Evolutionary conservation across 2,329 filamentous ascomycete species (phyloP), one percentile per base, ranked within the genome.

Genomic region (Alternaria hordeiaustralica): DNA sequence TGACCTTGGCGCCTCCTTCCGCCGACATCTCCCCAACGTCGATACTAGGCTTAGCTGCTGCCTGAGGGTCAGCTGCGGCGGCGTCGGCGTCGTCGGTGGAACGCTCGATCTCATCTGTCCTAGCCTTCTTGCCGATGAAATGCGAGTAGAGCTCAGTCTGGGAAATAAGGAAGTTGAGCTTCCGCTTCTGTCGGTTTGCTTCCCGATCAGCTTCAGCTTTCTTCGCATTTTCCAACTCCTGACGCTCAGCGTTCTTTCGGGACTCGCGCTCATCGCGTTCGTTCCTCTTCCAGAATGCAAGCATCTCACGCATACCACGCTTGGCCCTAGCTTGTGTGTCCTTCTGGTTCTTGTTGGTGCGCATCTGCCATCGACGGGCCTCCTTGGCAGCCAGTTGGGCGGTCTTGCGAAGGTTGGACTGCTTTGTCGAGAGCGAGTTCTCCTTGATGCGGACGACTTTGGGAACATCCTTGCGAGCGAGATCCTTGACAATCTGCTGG

Each of bases 51-150:
- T 86, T 84, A 15, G 60, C 54, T 23, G 67, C 51, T 55, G 65
- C 65, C n/a, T 66, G 56, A 7, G 74, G 66, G 30, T 86, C 86
- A 36, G 66, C 71, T 0, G 83, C 82, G 20, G 87, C 64, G 5
- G 75, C 70, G 57, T 77, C 75, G 54, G 91, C 89, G 75, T 94
- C 93, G 74, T 96, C 93, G 21, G 93, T 96, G 53, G 92, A 95
- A 63, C 91, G 87, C 82, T 99, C 94, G 51, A 97, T 93, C 77
- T 98, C 94, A 71, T 96, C 92, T 2, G 95, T 98, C 84, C 97
- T 97, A 82, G 98, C 97, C 85, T 99, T 99, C 84, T 97, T 97
- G 79, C 96, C 95, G 74, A 99, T 97, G 81, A 99, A 99, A 85
- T 99, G 96, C 45, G 95, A 98, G 85, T 99, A 99, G 55, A 99